A percentile compares a stretch with the other conserved stretches of the same genome.
Evolutionary conservation across 345 rosid genomes (phyloP).

Genomic region (Psidium guajava): DNA sequence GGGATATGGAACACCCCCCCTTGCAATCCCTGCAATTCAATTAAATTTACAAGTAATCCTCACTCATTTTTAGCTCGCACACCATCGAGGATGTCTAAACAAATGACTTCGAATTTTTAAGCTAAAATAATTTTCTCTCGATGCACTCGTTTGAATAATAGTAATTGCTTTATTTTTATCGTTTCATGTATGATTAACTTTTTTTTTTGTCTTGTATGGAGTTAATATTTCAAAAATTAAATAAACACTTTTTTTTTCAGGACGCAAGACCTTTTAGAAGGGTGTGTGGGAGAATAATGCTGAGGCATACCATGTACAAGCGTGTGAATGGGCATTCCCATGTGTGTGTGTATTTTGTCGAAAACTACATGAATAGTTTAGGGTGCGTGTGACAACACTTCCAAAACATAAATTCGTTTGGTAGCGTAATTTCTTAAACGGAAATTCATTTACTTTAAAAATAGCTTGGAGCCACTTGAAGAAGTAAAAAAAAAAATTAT

Average conservation of each 20-base stretch:
- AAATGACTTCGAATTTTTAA: not conserved
- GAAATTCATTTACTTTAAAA: no score
- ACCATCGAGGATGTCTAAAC: not conserved
- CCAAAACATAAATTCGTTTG: no score
- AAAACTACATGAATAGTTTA: no score
- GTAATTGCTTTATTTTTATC: no score
- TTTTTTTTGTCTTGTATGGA: not conserved
- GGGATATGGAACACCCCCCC: not conserved
- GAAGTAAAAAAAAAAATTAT: no score
- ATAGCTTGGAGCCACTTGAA: no score
- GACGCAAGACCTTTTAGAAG: no score
- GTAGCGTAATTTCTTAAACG: no score
- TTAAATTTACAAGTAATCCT: not conserved
- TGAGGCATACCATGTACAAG: not conserved
- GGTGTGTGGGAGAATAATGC: not conserved
- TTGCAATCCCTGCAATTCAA: not conserved
- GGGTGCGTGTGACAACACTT: no score
- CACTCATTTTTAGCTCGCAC: not conserved
- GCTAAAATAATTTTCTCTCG: not conserved
- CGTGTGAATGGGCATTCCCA: not conserved
- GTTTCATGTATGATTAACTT: not conserved
- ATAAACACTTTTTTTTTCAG: not conserved
- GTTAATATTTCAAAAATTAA: not conserved
- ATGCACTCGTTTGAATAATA: no score
- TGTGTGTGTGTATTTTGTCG: no score